Percentiles rank a stretch among this genome's conserved stretches.
These are phyloP conservation scores for Umbilicus rupestris DNA, from an alignment of 164 flowering plant genomes.

Conservation along the genomic window DNA sequence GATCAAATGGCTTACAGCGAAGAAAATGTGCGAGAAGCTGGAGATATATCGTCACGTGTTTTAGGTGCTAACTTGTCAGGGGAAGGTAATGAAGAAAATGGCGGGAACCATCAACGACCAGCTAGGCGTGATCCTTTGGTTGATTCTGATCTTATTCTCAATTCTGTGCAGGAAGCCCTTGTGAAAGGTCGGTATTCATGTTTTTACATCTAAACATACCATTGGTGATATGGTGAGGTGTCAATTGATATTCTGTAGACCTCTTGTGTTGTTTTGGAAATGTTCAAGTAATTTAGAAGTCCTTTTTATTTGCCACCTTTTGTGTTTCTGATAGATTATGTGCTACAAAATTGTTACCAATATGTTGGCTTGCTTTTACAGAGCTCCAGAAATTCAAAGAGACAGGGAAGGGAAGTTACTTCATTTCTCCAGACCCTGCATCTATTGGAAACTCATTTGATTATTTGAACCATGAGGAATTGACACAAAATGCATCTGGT, in stretches of 20 bases:
- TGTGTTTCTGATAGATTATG: background rate
- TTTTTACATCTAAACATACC: background rate
- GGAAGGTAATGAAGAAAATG: slow-evolving; percentile 28
- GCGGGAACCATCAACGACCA: slow-evolving; percentile 19
- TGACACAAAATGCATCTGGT: slow-evolving; percentile 11
- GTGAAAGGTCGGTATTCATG: slow-evolving; percentile 33
- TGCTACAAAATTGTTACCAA: no score
- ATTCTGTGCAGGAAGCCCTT: slow-evolving; percentile 58
- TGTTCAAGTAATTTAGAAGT: background rate
- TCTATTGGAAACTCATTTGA: slow-evolving; percentile 17
- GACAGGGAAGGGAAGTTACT: slow-evolving; percentile 35
- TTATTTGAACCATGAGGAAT: slow-evolving; percentile 19
- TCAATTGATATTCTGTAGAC: background rate
- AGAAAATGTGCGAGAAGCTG: slow-evolving; percentile 37
- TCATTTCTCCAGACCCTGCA: slow-evolving; percentile 12
- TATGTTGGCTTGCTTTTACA: background rate
- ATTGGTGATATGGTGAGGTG: background rate
- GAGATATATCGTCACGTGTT: slow-evolving; percentile 31
- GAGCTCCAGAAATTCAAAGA: slow-evolving; percentile 50
- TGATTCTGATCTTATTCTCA: slow-evolving; percentile 43
- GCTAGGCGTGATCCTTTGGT: slow-evolving; percentile 39
- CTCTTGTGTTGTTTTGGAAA: no score
- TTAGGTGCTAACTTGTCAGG: slow-evolving; percentile 26
- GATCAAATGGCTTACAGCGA: slow-evolving; percentile 24
- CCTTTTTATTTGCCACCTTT: background rate